Base-by-base conservation (phyloP, 352 stramenopile genomes). In the Pythium rhizo-oryzae region DNA sequence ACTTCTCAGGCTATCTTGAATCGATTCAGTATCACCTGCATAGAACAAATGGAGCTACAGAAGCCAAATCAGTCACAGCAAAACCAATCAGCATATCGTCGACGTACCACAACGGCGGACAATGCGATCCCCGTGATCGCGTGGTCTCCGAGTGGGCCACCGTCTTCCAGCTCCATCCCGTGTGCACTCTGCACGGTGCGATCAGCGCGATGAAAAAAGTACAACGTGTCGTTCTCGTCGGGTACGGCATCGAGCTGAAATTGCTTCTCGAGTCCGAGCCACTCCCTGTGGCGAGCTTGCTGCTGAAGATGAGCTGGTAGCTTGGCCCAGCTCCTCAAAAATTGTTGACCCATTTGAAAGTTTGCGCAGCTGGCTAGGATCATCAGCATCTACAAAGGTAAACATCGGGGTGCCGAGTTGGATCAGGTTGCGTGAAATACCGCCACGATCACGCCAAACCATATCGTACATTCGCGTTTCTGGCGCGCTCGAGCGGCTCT, bases 221-320 rank as follows among this genome's bases (percentile, higher is more conserved):
- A 68, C 7, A 56, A 25, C 2, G 23, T 52, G 7, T 72, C 66
- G 39, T 72, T 72, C 16, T 67, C 66, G 2, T n/a, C 23, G 4
- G 28, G 21, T 1, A 30, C 11, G 3, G 21, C 8, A 6, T 62
- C 44, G 5, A 71, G 11, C 55, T 39, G 51, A 49, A 71, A 65
- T 8, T 61, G 57, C 18, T 55, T 55, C 4, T 59, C 24, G 7
- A 62, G 21, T 58, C 56, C 64, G 11, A 23, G 39, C 64, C 64
- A 71, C 13, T 62, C 15, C 9, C 24, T 56, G 28, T 58, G 62
- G 4, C 57, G 64, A 5, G 41, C 24, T 44, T 61, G 47, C n/a
- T 57, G 37, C 15, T 71, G 57, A 39, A 51, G 24, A 13, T 71
- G 64, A 21, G 64, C 64, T 16, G 64, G 64, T 12, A 71, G 41